These are phyloP conservation scores for Heliosperma pusillum DNA, from an alignment of 148 eudicot genomes.

Conservation along the genomic window DNA sequence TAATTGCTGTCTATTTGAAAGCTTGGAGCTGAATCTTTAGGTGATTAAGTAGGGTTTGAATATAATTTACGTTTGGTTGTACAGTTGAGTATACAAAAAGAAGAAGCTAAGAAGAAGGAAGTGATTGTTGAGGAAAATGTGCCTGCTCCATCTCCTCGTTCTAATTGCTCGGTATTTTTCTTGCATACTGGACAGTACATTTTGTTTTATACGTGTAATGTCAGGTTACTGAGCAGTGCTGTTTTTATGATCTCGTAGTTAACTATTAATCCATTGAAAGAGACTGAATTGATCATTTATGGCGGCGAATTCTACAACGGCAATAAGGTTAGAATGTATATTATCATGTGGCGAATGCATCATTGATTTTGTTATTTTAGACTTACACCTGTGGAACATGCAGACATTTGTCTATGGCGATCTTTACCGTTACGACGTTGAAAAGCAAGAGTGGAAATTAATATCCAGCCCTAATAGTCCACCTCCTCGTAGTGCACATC, in stretches of 20 bases:
- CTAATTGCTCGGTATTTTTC: slow-evolving; percentile 75
- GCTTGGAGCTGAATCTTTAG: background rate
- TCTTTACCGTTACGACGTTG: slow-evolving; percentile 86
- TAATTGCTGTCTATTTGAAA: background rate
- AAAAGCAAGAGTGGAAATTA: slow-evolving; percentile 91
- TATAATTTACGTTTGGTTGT: slow-evolving; percentile 15
- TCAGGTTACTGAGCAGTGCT: slow-evolving; percentile 3
- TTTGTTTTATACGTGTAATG: background rate
- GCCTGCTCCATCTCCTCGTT: slow-evolving; percentile 83
- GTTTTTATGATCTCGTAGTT: slow-evolving; percentile 48
- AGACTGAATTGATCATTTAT: slow-evolving; percentile 81
- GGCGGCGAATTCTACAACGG: slow-evolving; percentile 99
- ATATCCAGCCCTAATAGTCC: slow-evolving; percentile 96
- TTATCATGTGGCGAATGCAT: background rate
- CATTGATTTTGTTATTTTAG: slow-evolving; percentile 12
- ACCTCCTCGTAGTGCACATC: slow-evolving; percentile 99
- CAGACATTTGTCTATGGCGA: slow-evolving; percentile 98
- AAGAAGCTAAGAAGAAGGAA: slow-evolving; percentile 98
- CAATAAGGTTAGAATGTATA: slow-evolving; percentile 56
- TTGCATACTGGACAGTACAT: background rate
- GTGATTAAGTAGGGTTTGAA: background rate
- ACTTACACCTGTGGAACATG: slow-evolving; percentile 21
- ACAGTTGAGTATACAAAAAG: slow-evolving; percentile 89
- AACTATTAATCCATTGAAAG: slow-evolving; percentile 82
- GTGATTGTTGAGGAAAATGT: slow-evolving; percentile 90